Base-by-base conservation (phyloP, 2,329 filamentous ascomycete species). In the Ophiocordyceps australis region DNA sequence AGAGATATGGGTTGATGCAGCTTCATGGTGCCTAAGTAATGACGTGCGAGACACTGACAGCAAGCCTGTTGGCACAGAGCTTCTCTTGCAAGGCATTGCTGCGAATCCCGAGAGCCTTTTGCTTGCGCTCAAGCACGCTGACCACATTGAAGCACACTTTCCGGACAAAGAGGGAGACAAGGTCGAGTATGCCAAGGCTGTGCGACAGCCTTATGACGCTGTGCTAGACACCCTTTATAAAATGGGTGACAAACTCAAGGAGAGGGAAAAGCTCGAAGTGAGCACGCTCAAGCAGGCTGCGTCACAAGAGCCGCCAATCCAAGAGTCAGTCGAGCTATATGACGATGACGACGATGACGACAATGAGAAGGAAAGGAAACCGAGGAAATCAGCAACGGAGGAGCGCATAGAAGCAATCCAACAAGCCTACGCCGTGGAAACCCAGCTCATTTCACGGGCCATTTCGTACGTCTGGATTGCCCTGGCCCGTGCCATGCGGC, bases 381-480 rank as follows among this genome's bases (percentile, higher is more conserved):
- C 52, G 2, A 57, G 55, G 29, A 52, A 58, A 25, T 71, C 69
- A 33, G 61, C 65, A 10, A 72, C 67, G 28, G 73, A 85, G 37
- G 61, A 72, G 27, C 69, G 75, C 35, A 61, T 71, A 23, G 56
- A 62, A 26, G 60, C 62, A 11, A 62, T 76, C 14, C 60, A 69
- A 40, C 66, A 77, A 32, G 72, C 72, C 9, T 77, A 79, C 41
- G 66, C 70, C 7, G 65, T 66, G 5, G 81, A 93, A 42, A 71
- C 74, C 18, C 72, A 76, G 16, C 59, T 78, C 11, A 62, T 95
- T 14, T 86, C 78, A 22, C 74, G 77, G 38, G 86, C 81, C 2
- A 74, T 98, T 28, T 92, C 89, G 0, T 85, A 82, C 41, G 75
- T 83, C 5, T 98, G 89, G 89, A 91, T 95, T 41, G 82, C 83